These are phyloP conservation scores for Macrotyloma uniflorum DNA, from an alignment of 306 rosid genomes.

Conservation along the genomic window DNA sequence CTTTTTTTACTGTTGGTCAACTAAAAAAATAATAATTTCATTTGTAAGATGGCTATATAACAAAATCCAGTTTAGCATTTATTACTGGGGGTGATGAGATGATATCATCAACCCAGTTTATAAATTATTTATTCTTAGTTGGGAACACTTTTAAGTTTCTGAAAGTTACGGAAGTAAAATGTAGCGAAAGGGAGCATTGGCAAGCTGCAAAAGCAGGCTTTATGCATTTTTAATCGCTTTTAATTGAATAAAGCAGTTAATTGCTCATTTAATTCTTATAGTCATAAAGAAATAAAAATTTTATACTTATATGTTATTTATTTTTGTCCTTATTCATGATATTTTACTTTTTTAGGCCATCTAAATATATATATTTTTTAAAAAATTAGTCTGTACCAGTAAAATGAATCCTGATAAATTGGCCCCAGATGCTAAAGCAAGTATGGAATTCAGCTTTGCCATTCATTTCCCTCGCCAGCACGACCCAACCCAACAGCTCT, in stretches of 20 bases:
- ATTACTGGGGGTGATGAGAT: neutral
- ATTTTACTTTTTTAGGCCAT: too few relatives aligned
- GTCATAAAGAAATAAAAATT: too few relatives aligned
- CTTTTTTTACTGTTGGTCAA: too few relatives aligned
- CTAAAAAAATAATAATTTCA: neutral
- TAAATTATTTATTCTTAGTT: neutral
- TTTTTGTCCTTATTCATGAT: too few relatives aligned
- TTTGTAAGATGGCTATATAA: neutral
- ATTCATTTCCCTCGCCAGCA: neutral
- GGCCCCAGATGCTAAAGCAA: neutral
- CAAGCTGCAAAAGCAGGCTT: neutral
- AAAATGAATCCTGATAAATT: neutral
- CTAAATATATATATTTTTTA: too few relatives aligned
- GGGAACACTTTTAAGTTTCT: neutral
- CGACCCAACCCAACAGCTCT: neutral
- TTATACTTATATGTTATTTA: too few relatives aligned
- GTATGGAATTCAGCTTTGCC: neutral
- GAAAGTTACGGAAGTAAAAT: neutral
- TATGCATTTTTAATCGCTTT: neutral
- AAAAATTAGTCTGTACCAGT: too few relatives aligned
- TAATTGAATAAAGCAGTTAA: too few relatives aligned
- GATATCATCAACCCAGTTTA: neutral
- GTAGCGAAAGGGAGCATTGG: neutral
- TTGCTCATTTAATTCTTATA: too few relatives aligned
- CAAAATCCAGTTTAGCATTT: neutral